Evolutionary conservation across 75 land plant species (phyloP).

Genomic region (Ceratopteris richardii): DNA sequence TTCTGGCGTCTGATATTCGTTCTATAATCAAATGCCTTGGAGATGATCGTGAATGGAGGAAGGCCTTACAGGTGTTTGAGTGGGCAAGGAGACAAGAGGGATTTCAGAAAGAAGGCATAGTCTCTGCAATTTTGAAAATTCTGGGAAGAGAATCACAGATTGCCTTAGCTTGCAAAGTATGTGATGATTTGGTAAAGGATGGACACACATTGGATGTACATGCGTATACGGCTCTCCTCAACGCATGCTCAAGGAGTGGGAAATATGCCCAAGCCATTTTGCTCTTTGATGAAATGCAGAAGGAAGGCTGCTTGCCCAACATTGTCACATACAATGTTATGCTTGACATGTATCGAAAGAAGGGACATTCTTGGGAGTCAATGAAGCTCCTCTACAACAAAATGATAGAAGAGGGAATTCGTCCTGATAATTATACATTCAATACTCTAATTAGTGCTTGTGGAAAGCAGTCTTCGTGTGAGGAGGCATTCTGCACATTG

Average conservation of each 20-base stretch:
- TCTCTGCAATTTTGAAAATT: constrained; percentile 45
- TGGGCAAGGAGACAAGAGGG: constrained; percentile 34
- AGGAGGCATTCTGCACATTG: constrained; percentile 59
- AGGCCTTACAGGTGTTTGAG: constrained; percentile 42
- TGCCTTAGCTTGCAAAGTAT: constrained; percentile 32
- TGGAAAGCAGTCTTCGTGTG: constrained; percentile 43
- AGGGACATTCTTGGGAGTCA: constrained; percentile 61
- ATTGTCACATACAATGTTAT: constrained; percentile 83
- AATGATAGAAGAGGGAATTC: constrained; percentile 54
- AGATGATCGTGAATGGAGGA: neutral
- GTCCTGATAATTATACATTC: constrained; percentile 73
- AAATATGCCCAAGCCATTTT: constrained; percentile 57
- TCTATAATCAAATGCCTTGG: neutral
- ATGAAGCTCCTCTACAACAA: constrained; percentile 37
- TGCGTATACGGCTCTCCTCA: constrained; percentile 71
- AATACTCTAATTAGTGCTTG: constrained; percentile 88
- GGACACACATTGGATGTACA: constrained; percentile 59
- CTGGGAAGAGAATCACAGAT: constrained; percentile 49
- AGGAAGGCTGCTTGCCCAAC: constrained; percentile 55
- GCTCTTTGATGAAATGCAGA: constrained; percentile 61
- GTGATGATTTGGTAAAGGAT: constrained; percentile 26
- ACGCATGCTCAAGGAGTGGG: constrained; percentile 43
- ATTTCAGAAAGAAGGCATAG: constrained; percentile 10
- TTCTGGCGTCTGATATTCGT: neutral
- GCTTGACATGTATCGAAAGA: constrained; percentile 73